Percentiles rank a stretch among this genome's conserved stretches.
These are phyloP conservation scores for Brassica balearica DNA, from an alignment of 441 rosid genomes.

Conservation along the genomic window DNA sequence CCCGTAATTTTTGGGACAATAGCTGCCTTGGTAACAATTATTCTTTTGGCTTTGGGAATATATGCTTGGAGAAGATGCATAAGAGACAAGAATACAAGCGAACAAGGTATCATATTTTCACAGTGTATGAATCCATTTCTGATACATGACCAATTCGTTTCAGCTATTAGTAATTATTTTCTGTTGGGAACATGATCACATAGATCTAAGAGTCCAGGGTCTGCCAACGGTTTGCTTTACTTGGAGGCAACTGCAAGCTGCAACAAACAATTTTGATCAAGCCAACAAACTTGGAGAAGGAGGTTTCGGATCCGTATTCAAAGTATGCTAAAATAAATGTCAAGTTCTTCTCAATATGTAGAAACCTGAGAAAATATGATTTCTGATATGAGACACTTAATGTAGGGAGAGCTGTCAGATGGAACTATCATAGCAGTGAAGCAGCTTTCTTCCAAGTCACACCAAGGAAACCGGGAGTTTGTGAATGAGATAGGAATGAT, in stretches of 20 bases:
- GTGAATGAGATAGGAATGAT: constrained; percentile 15
- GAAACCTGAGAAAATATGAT: not conserved
- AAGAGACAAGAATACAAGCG: not conserved
- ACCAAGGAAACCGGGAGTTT: constrained; percentile 8
- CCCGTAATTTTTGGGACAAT: not conserved
- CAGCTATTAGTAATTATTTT: not conserved
- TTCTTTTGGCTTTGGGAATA: not conserved
- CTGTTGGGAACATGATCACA: not conserved
- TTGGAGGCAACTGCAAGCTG: constrained; percentile 1
- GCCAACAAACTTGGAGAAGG: constrained; percentile 17
- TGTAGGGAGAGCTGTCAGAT: constrained; percentile 5
- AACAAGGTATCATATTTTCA: not conserved
- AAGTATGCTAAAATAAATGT: not conserved
- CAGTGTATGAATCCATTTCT: not conserved
- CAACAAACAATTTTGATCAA: constrained; percentile 10
- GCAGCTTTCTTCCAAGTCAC: constrained; percentile 11
- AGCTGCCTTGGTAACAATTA: constrained; percentile 13
- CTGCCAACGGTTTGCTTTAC: constrained; percentile 6
- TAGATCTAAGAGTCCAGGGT: constrained; percentile 1
- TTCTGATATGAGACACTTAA: not conserved
- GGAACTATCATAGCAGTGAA: constrained; percentile 9
- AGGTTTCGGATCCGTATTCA: constrained; percentile 16
- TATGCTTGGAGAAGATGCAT: not conserved
- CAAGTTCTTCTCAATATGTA: not conserved
- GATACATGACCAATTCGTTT: not conserved